These are phyloP conservation scores for Syzygium aromaticum DNA, from an alignment of 345 rosid species.

Conservation along the genomic window DNA sequence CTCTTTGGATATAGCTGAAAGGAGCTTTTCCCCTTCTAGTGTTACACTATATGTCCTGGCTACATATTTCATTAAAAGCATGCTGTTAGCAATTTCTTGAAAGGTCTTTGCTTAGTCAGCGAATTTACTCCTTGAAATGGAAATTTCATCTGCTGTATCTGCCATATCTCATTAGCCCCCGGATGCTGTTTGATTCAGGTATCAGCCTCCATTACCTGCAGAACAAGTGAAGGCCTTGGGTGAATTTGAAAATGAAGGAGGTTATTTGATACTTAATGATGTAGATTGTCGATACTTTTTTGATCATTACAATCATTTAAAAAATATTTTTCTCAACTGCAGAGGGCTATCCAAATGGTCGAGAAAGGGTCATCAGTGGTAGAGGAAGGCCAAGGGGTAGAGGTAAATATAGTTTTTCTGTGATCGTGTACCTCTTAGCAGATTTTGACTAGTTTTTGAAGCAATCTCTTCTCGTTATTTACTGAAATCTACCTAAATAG, in stretches of 20 bases:
- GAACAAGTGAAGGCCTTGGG: slow-evolving; percentile 24
- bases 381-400: slow-evolving; percentile 10
- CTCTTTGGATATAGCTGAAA: not conserved
- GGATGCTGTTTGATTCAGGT: slow-evolving; percentile 11
- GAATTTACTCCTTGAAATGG: not conserved
- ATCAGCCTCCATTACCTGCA: slow-evolving; percentile 36
- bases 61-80: not conserved
- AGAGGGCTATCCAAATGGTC: slow-evolving; percentile 12
- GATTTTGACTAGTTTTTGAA: not conserved
- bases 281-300: not conserved
- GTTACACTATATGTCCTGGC: not conserved
- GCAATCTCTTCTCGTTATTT: not conserved
- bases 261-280: slow-evolving; percentile 1
- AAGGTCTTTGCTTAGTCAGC: not conserved
- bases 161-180: not conserved
- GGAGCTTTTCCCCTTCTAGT: not conserved
- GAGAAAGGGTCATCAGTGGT: slow-evolving; percentile 2
- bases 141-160: not conserved
- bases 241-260: slow-evolving; percentile 23
- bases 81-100: not conserved
- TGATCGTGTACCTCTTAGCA: not conserved
- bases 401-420: not conserved
- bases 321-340: not conserved
- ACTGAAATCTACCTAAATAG: not conserved
- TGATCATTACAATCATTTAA: not conserved